Percentiles rank a stretch among this genome's conserved stretches.
Conservation (phyloP, 306 rosid genomes). For the Casuarina glauca region DNA sequence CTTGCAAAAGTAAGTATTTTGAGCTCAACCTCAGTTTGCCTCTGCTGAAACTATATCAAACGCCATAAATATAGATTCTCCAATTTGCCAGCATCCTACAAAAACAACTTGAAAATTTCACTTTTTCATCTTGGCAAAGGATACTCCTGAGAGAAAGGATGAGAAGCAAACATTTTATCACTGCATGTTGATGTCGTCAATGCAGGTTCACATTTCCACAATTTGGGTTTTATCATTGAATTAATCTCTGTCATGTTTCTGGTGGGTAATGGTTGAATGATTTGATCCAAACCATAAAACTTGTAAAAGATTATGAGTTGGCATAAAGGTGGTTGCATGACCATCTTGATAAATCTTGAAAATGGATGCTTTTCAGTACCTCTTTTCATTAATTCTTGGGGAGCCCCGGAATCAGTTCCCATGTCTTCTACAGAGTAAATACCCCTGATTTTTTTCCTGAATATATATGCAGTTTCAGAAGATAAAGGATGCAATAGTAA, state of each 20-base stretch:
- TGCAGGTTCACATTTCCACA: neutral
- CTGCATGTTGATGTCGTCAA: neutral
- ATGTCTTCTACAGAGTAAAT: conserved; percentile 18
- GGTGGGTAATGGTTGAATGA: neutral
- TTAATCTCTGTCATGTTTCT: neutral
- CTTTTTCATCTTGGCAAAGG: neutral
- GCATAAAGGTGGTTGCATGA: neutral
- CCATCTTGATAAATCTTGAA: neutral
- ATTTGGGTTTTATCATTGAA: neutral
- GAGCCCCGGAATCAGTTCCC: conserved; percentile 8
- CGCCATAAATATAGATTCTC: neutral
- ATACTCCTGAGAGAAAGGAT: neutral
- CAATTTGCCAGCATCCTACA: neutral
- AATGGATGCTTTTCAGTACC: neutral
- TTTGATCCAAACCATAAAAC: neutral
- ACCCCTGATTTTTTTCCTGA: neutral
- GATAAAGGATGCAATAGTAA: conserved; percentile 84
- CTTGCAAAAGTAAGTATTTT: conserved; percentile 80
- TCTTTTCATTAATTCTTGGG: neutral
- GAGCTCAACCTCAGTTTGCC: conserved; percentile 14
- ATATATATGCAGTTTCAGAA: conserved; percentile 76
- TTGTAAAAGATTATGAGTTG: neutral
- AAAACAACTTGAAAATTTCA: neutral
- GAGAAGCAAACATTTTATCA: neutral
- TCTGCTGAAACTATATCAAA: conserved; percentile 20